Evolutionary conservation across 2,329 filamentous ascomycete genomes (phyloP), one percentile per base, ranked within the genome.

Genomic region (Sporothrix dimorphospora): DNA sequence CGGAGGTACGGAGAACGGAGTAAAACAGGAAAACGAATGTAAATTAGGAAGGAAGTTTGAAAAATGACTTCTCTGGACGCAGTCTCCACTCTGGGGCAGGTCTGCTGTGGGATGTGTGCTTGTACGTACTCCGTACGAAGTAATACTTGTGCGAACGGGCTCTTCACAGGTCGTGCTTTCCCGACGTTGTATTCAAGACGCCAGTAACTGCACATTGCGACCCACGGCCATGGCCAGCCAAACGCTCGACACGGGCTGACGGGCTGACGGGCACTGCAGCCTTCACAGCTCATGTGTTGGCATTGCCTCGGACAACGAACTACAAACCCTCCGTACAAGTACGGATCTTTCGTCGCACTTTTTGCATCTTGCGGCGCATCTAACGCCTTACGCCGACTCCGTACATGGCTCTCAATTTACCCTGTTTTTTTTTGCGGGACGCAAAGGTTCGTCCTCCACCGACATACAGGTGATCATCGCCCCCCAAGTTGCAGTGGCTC

Each of bases 401-500:
- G 16, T 34, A 30, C 30, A 34, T 34, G 30, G 30, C 30, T 34
- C 30, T 57, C 27, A 27, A 11, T 27, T 34, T 34, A 12, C 53
- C 53, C 53, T 57, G 24, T 34, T 38, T 34, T 57, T 34, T 57
- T 47, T 47, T 34, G 27, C 27, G 53, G 53, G 24, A 53, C 51
- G n/a, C 51, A 53, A 5, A 16, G 1, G 45, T 6, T 47, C 14
- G 8, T 27, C 51, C 21, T 53, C 24, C 12, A 57, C 53, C 53
- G 14, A 34, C 34, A 27, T 57, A 30, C 24, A 55, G 27, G 27
- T 6, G 27, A 57, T 57, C 53, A 57, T 34, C 27, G 27, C 53
- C 53, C 53, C 53, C 53, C 27, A 57, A 57, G 53, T 57, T 57
- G 9, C 27, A 57, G 27, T n/a, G n/a, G n/a, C n/a, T n/a, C n/a